Conservation (phyloP, 1,284 basidiomycete species). For the Athelia psychrophila region DNA sequence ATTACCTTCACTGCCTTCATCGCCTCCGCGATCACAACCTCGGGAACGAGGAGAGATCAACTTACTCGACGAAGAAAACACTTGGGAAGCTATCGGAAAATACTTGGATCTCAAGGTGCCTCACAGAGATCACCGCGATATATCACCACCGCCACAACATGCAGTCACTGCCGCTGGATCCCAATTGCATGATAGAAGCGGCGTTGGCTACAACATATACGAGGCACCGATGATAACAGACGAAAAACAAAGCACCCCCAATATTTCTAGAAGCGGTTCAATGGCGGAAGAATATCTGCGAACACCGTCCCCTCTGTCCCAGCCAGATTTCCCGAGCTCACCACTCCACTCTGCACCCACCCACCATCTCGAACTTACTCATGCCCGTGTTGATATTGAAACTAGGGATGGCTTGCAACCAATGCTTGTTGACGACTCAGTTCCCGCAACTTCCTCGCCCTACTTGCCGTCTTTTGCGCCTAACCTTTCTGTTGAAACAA, state of each 20-base stretch:
- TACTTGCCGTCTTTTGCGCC: neutral
- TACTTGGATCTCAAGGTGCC: neutral
- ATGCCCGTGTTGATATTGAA: neutral
- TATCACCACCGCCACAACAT: neutral
- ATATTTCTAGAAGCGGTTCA: neutral
- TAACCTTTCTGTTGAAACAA: neutral
- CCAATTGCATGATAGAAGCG: neutral
- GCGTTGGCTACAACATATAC: neutral
- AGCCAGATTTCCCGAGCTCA: neutral
- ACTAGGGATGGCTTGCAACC: neutral
- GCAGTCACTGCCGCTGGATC: neutral
- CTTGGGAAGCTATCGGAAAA: conserved; percentile 40
- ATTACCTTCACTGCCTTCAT: conserved; percentile 3
- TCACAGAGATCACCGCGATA: neutral
- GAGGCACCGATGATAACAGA: neutral
- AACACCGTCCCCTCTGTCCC: neutral
- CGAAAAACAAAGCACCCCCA: neutral
- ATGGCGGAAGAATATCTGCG: neutral
- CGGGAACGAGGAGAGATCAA: conserved; percentile 15
- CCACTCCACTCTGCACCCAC: neutral
- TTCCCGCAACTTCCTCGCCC: neutral
- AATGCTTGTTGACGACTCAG: neutral
- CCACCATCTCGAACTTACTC: neutral
- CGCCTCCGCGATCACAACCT: conserved; percentile 4
- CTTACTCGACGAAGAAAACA: conserved; percentile 39